A percentile compares a stretch with the other conserved stretches of the same genome.
These are phyloP conservation scores for Scopulariopsis brevicaulis DNA, from an alignment of 2,329 filamentous ascomycete species.

Conservation along the genomic window DNA sequence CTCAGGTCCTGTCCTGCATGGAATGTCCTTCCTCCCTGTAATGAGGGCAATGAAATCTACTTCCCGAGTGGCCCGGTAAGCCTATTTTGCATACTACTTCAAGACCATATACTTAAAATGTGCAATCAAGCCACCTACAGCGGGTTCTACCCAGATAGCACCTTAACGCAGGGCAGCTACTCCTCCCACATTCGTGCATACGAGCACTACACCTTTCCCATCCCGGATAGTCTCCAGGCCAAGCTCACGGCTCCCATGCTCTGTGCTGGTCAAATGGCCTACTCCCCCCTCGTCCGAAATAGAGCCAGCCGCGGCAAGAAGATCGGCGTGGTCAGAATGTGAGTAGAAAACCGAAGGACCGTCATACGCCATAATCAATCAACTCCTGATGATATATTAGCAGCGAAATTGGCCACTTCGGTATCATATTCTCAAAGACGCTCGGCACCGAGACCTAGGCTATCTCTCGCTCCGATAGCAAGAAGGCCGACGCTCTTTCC, in stretches of 20 bases:
- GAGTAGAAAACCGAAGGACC: too few relatives aligned
- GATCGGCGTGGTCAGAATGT: constrained; percentile 49
- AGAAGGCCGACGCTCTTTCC: constrained; percentile 35
- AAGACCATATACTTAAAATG: constrained; percentile 5
- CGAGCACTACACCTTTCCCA: constrained; percentile 33
- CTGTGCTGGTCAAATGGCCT: constrained; percentile 55
- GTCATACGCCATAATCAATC: too few relatives aligned
- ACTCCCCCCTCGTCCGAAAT: constrained; percentile 44
- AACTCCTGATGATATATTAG: not conserved
- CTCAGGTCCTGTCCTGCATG: constrained; percentile 43
- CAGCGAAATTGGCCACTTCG: constrained; percentile 54
- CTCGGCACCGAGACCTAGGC: constrained; percentile 45
- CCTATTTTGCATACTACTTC: not conserved
- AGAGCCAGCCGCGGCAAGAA: constrained; percentile 50
- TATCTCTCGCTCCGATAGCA: constrained; percentile 35
- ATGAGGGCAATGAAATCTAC: constrained; percentile 28
- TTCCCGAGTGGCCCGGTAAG: constrained; percentile 18
- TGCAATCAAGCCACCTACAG: constrained; percentile 32
- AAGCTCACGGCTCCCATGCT: constrained; percentile 43
- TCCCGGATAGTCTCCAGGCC: constrained; percentile 20
- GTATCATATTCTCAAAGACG: constrained; percentile 50
- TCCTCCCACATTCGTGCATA: constrained; percentile 21
- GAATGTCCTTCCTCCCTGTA: constrained; percentile 26
- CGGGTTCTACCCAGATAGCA: constrained; percentile 36
- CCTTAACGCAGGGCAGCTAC: constrained; percentile 48